A percentile compares a stretch with the other conserved stretches of the same genome.
phyloP scores from a whole-genome alignment of 2,329 filamentous ascomycete species.

The Ophiostoma ulmi region DNA sequence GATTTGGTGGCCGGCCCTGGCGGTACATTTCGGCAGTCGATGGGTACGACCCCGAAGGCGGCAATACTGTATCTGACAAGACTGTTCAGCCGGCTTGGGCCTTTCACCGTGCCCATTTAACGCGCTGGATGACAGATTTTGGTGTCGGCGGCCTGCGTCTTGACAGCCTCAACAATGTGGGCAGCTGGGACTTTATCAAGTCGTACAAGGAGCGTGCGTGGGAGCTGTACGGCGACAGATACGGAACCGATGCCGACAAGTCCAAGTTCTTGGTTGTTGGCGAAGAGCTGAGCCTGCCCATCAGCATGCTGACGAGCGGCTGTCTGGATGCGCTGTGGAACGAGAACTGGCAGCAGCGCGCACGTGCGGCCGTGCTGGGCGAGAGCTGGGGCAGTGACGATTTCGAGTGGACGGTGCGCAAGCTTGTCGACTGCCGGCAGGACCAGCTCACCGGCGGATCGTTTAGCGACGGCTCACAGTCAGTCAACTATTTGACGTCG shows the following conservation, averaged over 20 bases:
- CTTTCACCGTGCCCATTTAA: constrained; percentile 3
- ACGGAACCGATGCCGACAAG: constrained; percentile 21
- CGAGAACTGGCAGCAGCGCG: constrained; percentile 29
- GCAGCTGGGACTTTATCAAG: constrained; percentile 30
- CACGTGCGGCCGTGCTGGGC: constrained; percentile 28
- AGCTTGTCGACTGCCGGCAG: constrained; percentile 28
- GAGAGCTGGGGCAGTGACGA: constrained; percentile 24
- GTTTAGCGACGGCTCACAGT: constrained; percentile 29
- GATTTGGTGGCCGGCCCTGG: neutral
- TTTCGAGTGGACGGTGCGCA: constrained; percentile 30
- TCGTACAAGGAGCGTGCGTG: constrained; percentile 29
- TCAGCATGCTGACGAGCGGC: constrained; percentile 26
- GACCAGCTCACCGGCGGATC: constrained; percentile 21
- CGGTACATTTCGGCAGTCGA: neutral
- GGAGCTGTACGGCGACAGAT: constrained; percentile 26
- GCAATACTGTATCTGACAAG: neutral
- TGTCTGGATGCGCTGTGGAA: constrained; percentile 30
- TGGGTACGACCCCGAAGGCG: neutral
- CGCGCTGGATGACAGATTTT: constrained; percentile 28
- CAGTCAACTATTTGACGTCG: constrained; percentile 31
- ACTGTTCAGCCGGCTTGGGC: neutral
- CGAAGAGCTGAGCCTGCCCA: constrained; percentile 30
- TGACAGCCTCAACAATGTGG: constrained; percentile 31
- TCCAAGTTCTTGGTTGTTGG: constrained; percentile 30
- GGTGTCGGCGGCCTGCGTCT: constrained; percentile 29